Conservation (phyloP, 441 rosid genomes). For the Gossypium lobatum region DNA sequence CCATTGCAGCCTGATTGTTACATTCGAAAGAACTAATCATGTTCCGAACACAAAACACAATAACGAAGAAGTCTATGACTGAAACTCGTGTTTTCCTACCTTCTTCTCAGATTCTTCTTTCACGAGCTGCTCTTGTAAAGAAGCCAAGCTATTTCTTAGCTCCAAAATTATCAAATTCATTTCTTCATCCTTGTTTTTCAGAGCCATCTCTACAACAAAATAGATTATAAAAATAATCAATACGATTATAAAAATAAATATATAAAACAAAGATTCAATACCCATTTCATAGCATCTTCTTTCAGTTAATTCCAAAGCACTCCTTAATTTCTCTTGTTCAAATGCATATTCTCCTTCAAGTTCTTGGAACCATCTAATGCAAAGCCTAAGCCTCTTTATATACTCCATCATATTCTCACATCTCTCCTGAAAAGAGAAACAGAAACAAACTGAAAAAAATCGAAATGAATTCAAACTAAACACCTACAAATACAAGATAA, state of each 20-base stretch:
- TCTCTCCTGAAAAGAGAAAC: constrained; percentile 49
- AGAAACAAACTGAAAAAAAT: neutral
- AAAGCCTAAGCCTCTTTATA: constrained; percentile 57
- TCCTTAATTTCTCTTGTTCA: constrained; percentile 56
- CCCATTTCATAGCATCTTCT: constrained; percentile 55
- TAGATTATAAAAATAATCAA: constrained; percentile 4
- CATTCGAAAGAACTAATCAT: constrained; percentile 14
- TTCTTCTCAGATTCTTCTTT: constrained; percentile 49
- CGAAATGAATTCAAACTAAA: neutral
- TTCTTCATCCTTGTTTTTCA: constrained; percentile 46
- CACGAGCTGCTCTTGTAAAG: constrained; percentile 41
- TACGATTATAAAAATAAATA: neutral
- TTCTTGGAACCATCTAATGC: constrained; percentile 72
- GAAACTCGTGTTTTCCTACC: constrained; percentile 27
- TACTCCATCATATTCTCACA: constrained; percentile 62
- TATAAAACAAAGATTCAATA: constrained; percentile 16
- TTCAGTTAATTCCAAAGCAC: constrained; percentile 43
- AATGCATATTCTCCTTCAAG: constrained; percentile 54
- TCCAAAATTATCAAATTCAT: constrained; percentile 45
- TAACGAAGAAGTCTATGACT: neutral
- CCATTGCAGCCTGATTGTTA: constrained; percentile 36
- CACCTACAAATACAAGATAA: neutral
- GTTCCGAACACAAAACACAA: neutral
- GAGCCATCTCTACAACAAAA: constrained; percentile 36
- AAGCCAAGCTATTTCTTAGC: constrained; percentile 42